Evolutionary conservation across 2,329 filamentous ascomycete species (phyloP).

Genomic region (Colletotrichum tanaceti): DNA sequence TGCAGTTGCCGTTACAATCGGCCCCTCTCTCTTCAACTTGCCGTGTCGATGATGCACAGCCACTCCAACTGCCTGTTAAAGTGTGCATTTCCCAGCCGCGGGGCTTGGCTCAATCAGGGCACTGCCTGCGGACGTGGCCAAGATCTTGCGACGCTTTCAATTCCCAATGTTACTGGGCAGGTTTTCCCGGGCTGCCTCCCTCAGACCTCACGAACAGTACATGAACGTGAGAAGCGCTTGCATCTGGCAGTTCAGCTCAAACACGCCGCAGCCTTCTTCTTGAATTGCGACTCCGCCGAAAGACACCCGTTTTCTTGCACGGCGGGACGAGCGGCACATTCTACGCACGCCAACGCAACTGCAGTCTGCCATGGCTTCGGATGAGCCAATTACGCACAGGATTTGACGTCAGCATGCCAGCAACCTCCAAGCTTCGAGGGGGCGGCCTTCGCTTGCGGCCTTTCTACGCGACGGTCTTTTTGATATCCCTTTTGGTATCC

Average conservation of each 20-base stretch:
- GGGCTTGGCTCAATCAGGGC: constrained; percentile 32
- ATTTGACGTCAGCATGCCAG: constrained; percentile 45
- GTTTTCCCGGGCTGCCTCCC: constrained; percentile 41
- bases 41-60: constrained; percentile 22
- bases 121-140: constrained; percentile 30
- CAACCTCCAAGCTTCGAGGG: constrained; percentile 47
- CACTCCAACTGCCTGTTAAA: constrained; percentile 7
- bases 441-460: constrained; percentile 59
- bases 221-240: constrained; percentile 37
- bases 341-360: constrained; percentile 32
- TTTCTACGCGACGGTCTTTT: constrained; percentile 60
- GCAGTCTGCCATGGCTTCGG: constrained; percentile 37
- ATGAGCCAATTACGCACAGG: constrained; percentile 35
- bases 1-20: constrained; percentile 35
- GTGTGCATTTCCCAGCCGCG: constrained; percentile 14
- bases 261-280: constrained; percentile 21
- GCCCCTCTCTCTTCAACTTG: constrained; percentile 35
- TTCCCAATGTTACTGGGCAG: constrained; percentile 19
- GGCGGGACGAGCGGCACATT: constrained; percentile 31
- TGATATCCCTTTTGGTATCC: constrained; percentile 59
- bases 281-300: constrained; percentile 15
- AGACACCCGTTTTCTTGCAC: constrained; percentile 25
- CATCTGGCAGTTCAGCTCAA: constrained; percentile 34
- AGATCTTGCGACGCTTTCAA: constrained; percentile 34
- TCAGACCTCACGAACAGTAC: constrained; percentile 33